phyloP scores from a whole-genome alignment of 2,329 filamentous ascomycete species.

The Botrytis tulipae region DNA sequence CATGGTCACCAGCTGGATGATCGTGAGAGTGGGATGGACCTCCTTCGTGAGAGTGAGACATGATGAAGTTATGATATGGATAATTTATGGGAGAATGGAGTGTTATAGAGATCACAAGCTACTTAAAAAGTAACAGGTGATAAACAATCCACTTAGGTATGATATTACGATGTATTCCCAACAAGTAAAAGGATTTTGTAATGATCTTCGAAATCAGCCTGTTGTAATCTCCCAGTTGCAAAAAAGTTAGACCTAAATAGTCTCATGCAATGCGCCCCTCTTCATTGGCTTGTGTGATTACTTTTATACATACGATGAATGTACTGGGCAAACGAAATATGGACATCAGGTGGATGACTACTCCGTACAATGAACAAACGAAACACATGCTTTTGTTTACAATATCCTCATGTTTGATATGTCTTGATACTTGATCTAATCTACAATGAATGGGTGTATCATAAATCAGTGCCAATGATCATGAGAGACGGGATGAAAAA shows the following conservation, averaged over 20 bases:
- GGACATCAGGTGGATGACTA: background rate
- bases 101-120: background rate
- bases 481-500: background rate
- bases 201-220: background rate
- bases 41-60: constrained; percentile 34
- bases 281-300: constrained; percentile 10
- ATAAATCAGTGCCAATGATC: no score
- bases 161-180: background rate
- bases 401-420: background rate
- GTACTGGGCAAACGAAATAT: background rate
- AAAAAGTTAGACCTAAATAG: background rate
- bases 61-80: background rate
- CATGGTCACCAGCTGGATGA: constrained; percentile 68
- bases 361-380: background rate
- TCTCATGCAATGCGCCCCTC: background rate
- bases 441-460: background rate
- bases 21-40: constrained; percentile 53
- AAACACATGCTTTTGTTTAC: background rate
- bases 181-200: background rate
- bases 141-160: background rate
- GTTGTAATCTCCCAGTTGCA: background rate
- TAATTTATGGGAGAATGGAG: background rate
- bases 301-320: background rate
- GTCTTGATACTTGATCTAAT: background rate
- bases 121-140: background rate